Base-by-base conservation (phyloP, 495 filamentous ascomycete genomes). In the Antarctomyces pellizariae region DNA sequence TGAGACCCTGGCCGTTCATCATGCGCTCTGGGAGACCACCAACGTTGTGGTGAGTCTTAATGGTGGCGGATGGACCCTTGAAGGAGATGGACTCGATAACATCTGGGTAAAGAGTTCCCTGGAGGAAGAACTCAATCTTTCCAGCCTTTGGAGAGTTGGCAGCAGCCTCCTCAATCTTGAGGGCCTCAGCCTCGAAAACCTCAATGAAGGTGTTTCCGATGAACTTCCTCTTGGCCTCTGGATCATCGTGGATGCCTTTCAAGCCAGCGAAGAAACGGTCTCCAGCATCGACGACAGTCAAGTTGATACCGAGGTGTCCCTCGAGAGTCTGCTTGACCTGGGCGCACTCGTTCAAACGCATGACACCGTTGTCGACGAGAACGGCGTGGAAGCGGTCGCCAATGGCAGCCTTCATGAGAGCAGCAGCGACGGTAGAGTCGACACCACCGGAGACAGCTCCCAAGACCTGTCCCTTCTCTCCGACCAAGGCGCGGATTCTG, bases 221-320 rank as follows among this genome's bases (percentile, higher is more conserved):
- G 39, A 93, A 67, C 54, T 86, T 93, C 15, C 84, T 64, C 61
- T 97, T 97, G 50, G 70, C 62, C 51, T 95, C 84, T 0, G 86
- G 86, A 21, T 92, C 76, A 18, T 57, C 54, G 0, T 38, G 38
- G 19, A 86, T 64, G 14, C 78, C 83, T 46, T 70, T 69, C 5
- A 97, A 59, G 9, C 66, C 54, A 5, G 44, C 49, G 12, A 93
- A 47, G 55, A 95, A 95, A 9, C 55, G 52, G 36, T 83, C 54
- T 10, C 63, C 56, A 7, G 71, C 84, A 40, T 97, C 75, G 3
- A 86, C 64, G 23, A 97, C 73, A 0, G 77, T 90, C 8, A 97
- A 55, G 45, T 90, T 79, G 42, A 97, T 90, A 8, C 78, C 77
- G 1, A 97, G 58, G 21, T 80, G 64, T 41, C 82, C 42, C 0